Evolutionary conservation across 192 early-diverging fungal species (phyloP).

Genomic region (Coemansia erecta): DNA sequence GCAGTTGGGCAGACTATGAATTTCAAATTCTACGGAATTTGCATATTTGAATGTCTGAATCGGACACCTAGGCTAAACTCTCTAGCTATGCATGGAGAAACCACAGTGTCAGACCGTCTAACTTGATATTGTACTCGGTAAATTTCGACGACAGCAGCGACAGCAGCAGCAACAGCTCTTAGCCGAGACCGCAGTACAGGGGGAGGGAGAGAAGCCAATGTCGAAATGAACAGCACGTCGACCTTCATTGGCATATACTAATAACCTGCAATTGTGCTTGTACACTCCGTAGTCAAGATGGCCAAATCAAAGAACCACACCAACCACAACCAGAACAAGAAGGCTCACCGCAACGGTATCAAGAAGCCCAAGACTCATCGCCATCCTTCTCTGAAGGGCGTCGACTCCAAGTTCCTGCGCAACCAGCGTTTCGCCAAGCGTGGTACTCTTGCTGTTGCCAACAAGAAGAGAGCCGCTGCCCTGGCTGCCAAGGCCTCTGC

Average conservation of each 20-base stretch:
- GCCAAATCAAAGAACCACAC: constrained; percentile 99
- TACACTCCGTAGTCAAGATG: constrained; percentile 55
- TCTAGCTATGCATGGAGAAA: too few species aligned
- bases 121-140: too few species aligned
- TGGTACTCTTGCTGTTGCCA: constrained; percentile 36
- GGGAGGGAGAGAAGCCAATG: too few species aligned
- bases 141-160: too few species aligned
- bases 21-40: too few species aligned
- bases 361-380: constrained; percentile 91
- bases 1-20: too few species aligned
- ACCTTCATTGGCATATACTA: neutral
- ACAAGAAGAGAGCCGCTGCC: constrained; percentile 39
- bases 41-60: too few species aligned
- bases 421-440: constrained; percentile 96
- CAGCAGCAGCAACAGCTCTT: too few species aligned
- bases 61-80: too few species aligned
- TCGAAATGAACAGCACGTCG: neutral
- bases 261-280: neutral
- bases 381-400: constrained; percentile 91
- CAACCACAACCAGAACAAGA: constrained; percentile 99
- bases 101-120: too few species aligned
- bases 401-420: constrained; percentile 90
- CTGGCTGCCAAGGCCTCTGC: constrained; percentile 31
- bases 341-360: constrained; percentile 99
- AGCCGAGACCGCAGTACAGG: neutral